Evolutionary conservation across 768 basidiomycete genomes (phyloP), one percentile per base, ranked within the genome.

Genomic region (Mycena indigotica): DNA sequence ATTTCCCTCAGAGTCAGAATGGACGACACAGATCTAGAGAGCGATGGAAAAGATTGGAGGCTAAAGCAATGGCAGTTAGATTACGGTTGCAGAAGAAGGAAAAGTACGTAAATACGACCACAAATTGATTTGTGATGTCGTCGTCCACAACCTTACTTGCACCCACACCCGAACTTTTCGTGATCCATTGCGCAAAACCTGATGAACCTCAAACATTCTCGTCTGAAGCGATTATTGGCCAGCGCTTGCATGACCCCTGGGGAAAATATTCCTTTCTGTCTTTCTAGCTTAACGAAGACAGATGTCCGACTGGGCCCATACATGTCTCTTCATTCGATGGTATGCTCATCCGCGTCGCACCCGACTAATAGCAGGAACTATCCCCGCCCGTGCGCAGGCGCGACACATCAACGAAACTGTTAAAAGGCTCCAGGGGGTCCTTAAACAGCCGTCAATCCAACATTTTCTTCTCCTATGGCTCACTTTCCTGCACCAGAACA

Each of bases 401-500:
- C 56, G 55, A 52, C 28, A 44, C 21, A 21, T 39, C 52, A 53
- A 53, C 19, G 38, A 52, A 30, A 17, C 55, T n/a, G 45, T 44
- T 52, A 40, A 55, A 54, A 44, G 41, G 8, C n/a, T n/a, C 35
- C 46, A 30, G 55, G 39, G 52, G 44, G 49, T 56, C 50, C 56
- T 60, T 60, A 53, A 61, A 52, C 45, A 40, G n/a, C 49, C 30
- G 12, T 52, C 39, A 28, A 39, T 44, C 58, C 50, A 52, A 65
- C n/a, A n/a, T 66, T 63, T 55, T 58, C 52, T 67, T 64, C 59
- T n/a, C n/a, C 59, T 24, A 77, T 77, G 73, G 69, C 76, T 29
- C 69, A 71, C 52, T 63, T 73, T 56, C 72, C 72, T 21, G 64
- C 73, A 39, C 64, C 67, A 23, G 85, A 73, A 40, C 79, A 80